Evolutionary conservation across 306 rosid species (phyloP).

Genomic region (Nissolia schottii): DNA sequence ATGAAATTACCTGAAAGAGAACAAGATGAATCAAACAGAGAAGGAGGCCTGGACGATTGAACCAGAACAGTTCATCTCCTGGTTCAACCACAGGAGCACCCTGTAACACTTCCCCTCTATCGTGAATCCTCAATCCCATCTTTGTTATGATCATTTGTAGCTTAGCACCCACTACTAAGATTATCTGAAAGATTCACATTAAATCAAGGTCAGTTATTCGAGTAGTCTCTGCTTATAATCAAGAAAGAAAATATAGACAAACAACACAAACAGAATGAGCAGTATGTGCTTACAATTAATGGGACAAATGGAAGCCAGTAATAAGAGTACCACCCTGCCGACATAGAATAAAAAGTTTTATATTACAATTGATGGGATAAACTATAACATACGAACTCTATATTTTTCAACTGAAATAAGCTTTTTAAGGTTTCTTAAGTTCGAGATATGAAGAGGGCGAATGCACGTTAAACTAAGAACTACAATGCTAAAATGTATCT

Average conservation of each 20-base stretch:
- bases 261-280: not conserved
- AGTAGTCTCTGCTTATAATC: not conserved
- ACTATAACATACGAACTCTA: not conserved
- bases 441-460: not conserved
- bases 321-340: conserved; percentile 66
- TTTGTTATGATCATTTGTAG: conserved; percentile 65
- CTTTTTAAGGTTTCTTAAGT: not conserved
- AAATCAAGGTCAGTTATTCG: not conserved
- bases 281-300: conserved; percentile 52
- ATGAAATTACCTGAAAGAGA: conserved; percentile 61
- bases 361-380: not conserved
- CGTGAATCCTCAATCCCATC: conserved; percentile 66
- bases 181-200: conserved; percentile 42
- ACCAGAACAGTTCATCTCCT: conserved; percentile 80
- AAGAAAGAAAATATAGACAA: not conserved
- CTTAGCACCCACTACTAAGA: conserved; percentile 71
- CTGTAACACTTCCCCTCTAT: conserved; percentile 63
- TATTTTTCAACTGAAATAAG: not conserved
- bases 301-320: conserved; percentile 83
- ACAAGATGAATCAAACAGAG: conserved; percentile 67
- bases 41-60: conserved; percentile 52
- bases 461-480: not conserved
- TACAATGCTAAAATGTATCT: not conserved
- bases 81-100: conserved; percentile 79
- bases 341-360: not conserved